A percentile compares a stretch with the other conserved stretches of the same genome.
These are phyloP conservation scores for Solanum hybrid DNA, from an alignment of 305 asterid genomes.

Conservation along the genomic window DNA sequence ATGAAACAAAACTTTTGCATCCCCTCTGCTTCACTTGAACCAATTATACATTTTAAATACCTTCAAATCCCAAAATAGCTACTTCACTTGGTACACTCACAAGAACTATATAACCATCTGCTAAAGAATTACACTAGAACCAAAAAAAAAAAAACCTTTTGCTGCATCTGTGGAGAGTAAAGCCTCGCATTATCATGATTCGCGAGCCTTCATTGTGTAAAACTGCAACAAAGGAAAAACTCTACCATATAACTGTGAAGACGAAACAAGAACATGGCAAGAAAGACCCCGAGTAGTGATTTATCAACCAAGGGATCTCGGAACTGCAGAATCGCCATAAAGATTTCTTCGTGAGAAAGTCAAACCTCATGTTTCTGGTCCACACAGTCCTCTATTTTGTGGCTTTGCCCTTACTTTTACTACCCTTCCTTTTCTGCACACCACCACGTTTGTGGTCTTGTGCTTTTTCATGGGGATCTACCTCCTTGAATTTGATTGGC, in stretches of 20 bases:
- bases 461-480: slow-evolving; percentile 37
- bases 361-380: neutral
- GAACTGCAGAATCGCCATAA: neutral
- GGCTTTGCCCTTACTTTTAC: slow-evolving; percentile 29
- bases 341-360: neutral
- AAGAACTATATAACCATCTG: neutral
- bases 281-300: neutral
- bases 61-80: neutral
- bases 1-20: neutral
- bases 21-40: neutral
- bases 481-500: slow-evolving; percentile 60
- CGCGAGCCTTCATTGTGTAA: neutral
- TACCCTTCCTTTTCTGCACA: slow-evolving; percentile 35
- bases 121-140: neutral
- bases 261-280: neutral
- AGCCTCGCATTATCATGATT: neutral
- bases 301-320: neutral
- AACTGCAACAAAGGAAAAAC: neutral
- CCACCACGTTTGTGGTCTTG: slow-evolving; percentile 15
- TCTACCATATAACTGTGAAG: neutral
- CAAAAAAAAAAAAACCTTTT: neutral
- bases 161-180: neutral
- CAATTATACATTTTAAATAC: neutral
- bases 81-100: neutral
- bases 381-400: slow-evolving; percentile 11